Evolutionary conservation across 2,329 filamentous ascomycete genomes (phyloP).

Genomic region (Talaromyces sp.): DNA sequence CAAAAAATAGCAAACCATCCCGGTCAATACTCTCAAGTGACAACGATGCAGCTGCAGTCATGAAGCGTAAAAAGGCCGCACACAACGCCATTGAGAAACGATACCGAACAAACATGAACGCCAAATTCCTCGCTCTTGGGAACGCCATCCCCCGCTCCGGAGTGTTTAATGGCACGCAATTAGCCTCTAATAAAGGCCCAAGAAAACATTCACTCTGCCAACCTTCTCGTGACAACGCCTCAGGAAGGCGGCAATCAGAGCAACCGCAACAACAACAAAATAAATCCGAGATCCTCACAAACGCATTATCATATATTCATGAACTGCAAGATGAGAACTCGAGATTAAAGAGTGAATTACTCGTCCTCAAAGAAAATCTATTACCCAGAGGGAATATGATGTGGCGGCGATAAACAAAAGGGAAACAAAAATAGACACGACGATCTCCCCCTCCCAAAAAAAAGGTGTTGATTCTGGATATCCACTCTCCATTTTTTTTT

Average conservation of each 20-base stretch:
- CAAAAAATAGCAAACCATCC: not conserved
- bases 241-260: conserved; percentile 2
- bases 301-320: conserved; percentile 14
- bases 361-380: conserved; percentile 14
- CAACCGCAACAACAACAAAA: conserved; percentile 15
- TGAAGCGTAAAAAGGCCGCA: conserved; percentile 33
- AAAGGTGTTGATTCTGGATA: not conserved
- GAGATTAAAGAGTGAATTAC: conserved; percentile 12
- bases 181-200: conserved; percentile 8
- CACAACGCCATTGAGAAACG: conserved; percentile 41
- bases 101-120: conserved; percentile 41
- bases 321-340: conserved; percentile 15
- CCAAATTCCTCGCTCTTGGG: conserved; percentile 37
- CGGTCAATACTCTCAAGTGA: conserved; percentile 8
- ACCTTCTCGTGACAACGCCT: not conserved
- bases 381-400: conserved; percentile 13
- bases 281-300: conserved; percentile 16
- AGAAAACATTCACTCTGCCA: conserved; percentile 10
- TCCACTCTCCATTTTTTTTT: not conserved
- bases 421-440: not conserved
- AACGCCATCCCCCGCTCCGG: conserved; percentile 26
- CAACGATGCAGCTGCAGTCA: conserved; percentile 20
- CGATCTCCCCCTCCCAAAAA: not conserved
- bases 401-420: conserved; percentile 12
- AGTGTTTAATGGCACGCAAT: conserved; percentile 1